These are phyloP conservation scores for Epichloe uncinata DNA, from an alignment of 2,329 filamentous ascomycete genomes.

Conservation along the genomic window DNA sequence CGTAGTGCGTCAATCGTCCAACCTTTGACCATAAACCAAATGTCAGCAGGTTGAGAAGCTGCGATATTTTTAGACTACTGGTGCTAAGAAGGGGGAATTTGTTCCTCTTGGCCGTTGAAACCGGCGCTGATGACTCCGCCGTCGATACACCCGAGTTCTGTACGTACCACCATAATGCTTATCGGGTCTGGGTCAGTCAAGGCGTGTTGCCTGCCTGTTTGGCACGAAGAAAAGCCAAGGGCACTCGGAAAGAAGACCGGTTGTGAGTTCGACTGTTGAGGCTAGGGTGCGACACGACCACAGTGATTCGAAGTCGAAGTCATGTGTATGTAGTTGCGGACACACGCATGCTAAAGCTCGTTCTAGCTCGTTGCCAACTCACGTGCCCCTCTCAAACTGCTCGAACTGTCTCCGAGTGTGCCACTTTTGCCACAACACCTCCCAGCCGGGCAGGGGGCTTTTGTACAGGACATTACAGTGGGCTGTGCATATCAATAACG, in stretches of 20 bases:
- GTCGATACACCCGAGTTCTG: background rate
- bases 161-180: constrained; percentile 22
- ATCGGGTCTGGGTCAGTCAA: background rate
- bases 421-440: too few species aligned
- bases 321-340: background rate
- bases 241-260: background rate
- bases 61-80: constrained; percentile 22
- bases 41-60: constrained; percentile 55
- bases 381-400: too few species aligned
- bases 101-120: background rate
- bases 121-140: background rate
- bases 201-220: background rate
- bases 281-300: background rate
- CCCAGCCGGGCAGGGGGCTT: too few species aligned
- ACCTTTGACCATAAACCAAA: constrained; percentile 65
- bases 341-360: background rate
- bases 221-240: background rate
- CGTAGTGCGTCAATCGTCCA: constrained; percentile 85
- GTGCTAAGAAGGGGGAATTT: background rate
- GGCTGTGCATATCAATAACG: too few species aligned
- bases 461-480: too few species aligned
- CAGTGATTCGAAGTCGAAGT: background rate
- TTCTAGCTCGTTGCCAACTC: too few species aligned
- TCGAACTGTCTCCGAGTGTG: too few species aligned
- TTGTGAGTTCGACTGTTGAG: background rate